Evolutionary conservation across 1,284 basidiomycete species (phyloP).

Genomic region (Vanrija sp.): DNA sequence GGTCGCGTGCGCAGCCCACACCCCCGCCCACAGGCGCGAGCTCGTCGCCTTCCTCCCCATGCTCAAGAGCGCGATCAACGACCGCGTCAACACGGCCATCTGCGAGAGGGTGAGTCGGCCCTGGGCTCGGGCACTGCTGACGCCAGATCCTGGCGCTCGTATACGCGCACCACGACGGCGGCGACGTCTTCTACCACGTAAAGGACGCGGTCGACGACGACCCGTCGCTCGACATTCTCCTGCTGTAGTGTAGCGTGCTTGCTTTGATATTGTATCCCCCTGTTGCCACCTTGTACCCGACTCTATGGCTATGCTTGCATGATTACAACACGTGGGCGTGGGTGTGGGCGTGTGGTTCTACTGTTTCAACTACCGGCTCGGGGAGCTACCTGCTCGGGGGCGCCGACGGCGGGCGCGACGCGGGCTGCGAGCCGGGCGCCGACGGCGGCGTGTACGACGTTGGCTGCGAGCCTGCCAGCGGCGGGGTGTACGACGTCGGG

Average conservation of each 20-base stretch:
- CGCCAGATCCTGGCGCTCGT: constrained; percentile 1
- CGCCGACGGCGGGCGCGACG: too few species aligned
- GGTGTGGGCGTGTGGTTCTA: too few species aligned
- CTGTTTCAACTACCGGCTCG: too few species aligned
- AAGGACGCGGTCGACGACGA: constrained; percentile 2
- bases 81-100: background rate
- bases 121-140: background rate
- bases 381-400: too few species aligned
- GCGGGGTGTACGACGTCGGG: too few species aligned
- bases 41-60: background rate
- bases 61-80: background rate
- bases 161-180: background rate
- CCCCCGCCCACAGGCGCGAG: too few species aligned
- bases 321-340: too few species aligned
- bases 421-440: too few species aligned
- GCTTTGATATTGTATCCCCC: background rate
- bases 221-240: constrained; percentile 4
- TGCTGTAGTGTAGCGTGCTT: background rate
- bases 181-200: constrained; percentile 1
- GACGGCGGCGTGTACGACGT: too few species aligned
- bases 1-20: constrained; percentile 1
- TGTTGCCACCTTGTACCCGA: background rate
- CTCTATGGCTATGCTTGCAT: background rate
- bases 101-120: background rate
- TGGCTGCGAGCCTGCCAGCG: too few species aligned